Evolutionary conservation across 257 asterid genomes (phyloP), one percentile per base, ranked within the genome.

Genomic region (Penstemon newberryi): DNA sequence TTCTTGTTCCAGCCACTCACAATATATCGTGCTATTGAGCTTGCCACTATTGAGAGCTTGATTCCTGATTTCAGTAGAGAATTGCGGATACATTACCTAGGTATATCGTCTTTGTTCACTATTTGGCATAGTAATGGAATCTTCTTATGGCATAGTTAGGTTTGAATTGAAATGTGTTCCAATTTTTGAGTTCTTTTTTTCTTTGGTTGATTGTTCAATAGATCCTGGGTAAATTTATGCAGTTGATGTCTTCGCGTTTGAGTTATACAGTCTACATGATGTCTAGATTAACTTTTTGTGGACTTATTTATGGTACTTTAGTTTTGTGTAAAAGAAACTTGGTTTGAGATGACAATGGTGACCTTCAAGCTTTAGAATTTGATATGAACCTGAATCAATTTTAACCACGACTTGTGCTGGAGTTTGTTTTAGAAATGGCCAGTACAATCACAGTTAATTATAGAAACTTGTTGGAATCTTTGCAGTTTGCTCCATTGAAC

Each of bases 21-120:
- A 11, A 0, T 86, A 53, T 91, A 87, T 78, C 73, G 88, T 95
- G 91, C 88, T 7, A 56, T 83, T 75, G 85, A 83, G 76, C 90
- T 88, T 69, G 90, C 94, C 62, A 74, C 38, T 69, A 70, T 18
- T 60, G 73, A 82, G 73, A 76, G 79, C 74, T 77, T 81, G 86
- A 80, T 74, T 77, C 81, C 84, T 67, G 79, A 75, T 74, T 68
- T 78, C 63, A 60, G 82, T 43, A 70, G 72, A 15, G 85, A 86
- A 70, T 76, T 91, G 75, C 45, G 77, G 74, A 81, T 94, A 78
- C 97, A 91, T 81, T 94, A 94, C 78, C 72, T 94, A 77, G 99
- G 97, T 91, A 87, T 49, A 64, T 62, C 70, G 42, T 55, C 68
- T 50, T 68, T 25, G 63, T 53, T 58, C 36, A 18, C 41, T 13